Evolutionary conservation across 208 protist genomes (phyloP), one percentile per base, ranked within the genome.

Genomic region (Trichomonas gallinae): DNA sequence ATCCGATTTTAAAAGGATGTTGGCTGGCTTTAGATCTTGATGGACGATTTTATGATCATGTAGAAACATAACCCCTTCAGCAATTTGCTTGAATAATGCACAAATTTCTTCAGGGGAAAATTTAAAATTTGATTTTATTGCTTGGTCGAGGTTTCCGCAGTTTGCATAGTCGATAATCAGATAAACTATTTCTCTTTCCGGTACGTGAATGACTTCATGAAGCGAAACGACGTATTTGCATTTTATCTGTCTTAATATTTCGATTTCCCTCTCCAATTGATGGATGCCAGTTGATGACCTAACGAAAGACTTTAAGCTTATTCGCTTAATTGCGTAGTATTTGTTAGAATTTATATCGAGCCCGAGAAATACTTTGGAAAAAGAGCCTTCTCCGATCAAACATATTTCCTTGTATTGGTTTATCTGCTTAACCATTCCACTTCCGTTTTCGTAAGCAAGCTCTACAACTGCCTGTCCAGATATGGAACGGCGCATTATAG

Each of bases 321-420:
- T 89, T n/a, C 83, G 40, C 48, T 89, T 89, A 40, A 89, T 44
- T 89, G 83, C 83, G 48, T 89, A 89, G 36, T 48, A 89, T 89
- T 89, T 46, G 17, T 48, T 1, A 26, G 83, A n/a, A 31, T 89
- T 23, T 48, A 48, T 15, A 89, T 89, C 83, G 13, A n/a, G 34
- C 23, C 40, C 83, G 17, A 89, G 40, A 17, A 46, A 89, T 15
- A 89, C 83, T 89, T 89, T 89, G 0, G 83, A 89, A 89, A 44
- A 89, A 89, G 40, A 89, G 13, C 83, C 83, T 89, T 89, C 83
- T 13, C 83, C 83, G 9, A 89, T 17, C 36, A 42, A 42, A 40
- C 81, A 85, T 85, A 85, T 13, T 85, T 42, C 36, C n/a, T 42
- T 34, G n/a, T 85, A 85, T 40, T 85, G 81, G 15, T 85, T 85